Percentiles rank a stretch among this genome's conserved stretches.
These are phyloP conservation scores for Mortierella sp. DNA, from an alignment of 371 early-diverging fungal genomes.

Conservation along the genomic window DNA sequence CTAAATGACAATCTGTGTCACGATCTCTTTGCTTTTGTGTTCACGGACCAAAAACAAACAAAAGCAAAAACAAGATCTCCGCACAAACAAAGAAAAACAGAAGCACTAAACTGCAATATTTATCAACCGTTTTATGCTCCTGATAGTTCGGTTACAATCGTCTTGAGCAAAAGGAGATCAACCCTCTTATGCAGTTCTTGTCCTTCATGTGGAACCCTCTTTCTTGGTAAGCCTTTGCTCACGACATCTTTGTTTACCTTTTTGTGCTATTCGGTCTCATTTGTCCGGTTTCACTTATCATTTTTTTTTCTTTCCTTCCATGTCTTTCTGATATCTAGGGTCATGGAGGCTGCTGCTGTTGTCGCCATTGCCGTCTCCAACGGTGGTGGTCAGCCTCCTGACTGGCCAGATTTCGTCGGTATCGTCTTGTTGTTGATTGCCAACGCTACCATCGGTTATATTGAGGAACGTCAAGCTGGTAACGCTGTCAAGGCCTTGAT, in stretches of 20 bases:
- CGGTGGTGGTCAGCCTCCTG: conserved; percentile 73
- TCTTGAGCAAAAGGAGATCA: conserved; percentile 81
- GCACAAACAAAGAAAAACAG: background rate
- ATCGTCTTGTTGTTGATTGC: conserved; percentile 82
- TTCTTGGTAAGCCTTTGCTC: conserved; percentile 62
- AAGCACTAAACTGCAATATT: background rate
- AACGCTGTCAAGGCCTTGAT: conserved; percentile 83
- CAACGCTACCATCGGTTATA: conserved; percentile 89
- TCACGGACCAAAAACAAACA: background rate
- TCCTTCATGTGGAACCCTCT: conserved; percentile 88
- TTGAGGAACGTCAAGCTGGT: conserved; percentile 86
- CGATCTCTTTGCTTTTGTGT: background rate
- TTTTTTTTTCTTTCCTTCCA: background rate
- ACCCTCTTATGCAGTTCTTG: conserved; percentile 85
- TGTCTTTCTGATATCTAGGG: conserved; percentile 39
- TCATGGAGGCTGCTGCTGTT: conserved; percentile 85
- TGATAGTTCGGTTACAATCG: conserved; percentile 75
- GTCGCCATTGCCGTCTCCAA: conserved; percentile 80
- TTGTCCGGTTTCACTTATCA: conserved; percentile 1
- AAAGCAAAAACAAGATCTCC: background rate
- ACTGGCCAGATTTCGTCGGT: conserved; percentile 89
- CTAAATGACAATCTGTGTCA: background rate
- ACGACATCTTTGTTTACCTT: background rate
- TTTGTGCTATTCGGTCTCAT: background rate
- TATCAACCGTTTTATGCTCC: background rate